Base-by-base conservation (phyloP, 1,284 basidiomycete genomes). In the Boletus semigastroideus region DNA sequence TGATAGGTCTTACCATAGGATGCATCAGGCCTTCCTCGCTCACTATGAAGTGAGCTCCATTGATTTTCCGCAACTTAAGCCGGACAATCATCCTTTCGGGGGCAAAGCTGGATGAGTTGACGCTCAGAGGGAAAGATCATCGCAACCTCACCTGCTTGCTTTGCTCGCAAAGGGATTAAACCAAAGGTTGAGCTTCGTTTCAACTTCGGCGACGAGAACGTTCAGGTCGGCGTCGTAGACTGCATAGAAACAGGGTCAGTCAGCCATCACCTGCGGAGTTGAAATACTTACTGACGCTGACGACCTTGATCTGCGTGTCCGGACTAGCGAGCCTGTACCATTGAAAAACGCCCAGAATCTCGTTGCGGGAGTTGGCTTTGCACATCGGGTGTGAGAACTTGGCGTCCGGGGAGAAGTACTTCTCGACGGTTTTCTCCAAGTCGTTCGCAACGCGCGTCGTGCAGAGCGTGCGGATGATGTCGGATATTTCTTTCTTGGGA, bases 311-410 rank as follows among this genome's bases (percentile, higher is more conserved):
- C 3, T 53, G n/a, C 14, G 55, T 53, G 17, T 55, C 12, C 6
- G 59, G 65, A 25, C 63, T 66, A 38, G 54, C 50, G 30, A 70
- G 54, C 40, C 67, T 63, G 44, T 53, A 68, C 65, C 67, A 68
- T 20, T 68, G 57, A 53, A 59, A 70, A 36, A 68, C 38, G 16
- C 65, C 67, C 0, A 65, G 34, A 37, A 70, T 58, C 40, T 69
- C 54, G 48, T 59, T 59, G 27, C 65, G 48, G 5, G 64, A 59
- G 37, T 51, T 54, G 46, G 65, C 62, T 14, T 1, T 61, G 63
- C 56, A 68, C 27, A 69, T 14, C 7, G 62, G 57, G 49, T 69
- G 64, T 14, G 31, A 54, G 47, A 69, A 51, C 43, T 52, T 55
- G 9, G 65, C 65, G 37, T 70, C 54, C 3, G 50, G 34, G 17